These are phyloP conservation scores for Diplosphaera chodatii DNA, from an alignment of 139 green algal genomes.

Conservation along the genomic window DNA sequence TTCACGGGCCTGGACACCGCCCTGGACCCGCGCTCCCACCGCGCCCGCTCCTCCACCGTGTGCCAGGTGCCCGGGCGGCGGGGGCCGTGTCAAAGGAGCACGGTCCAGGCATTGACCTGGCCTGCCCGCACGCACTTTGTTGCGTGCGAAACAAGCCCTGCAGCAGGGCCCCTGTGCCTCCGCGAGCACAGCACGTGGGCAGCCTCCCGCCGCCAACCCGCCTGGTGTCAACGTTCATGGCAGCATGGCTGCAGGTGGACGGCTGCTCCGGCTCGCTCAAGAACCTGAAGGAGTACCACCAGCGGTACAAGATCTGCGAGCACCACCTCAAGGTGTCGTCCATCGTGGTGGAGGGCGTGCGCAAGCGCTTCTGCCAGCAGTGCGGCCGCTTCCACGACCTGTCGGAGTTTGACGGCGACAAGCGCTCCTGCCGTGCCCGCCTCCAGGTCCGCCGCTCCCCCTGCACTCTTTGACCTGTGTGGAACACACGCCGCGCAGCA, in stretches of 20 bases:
- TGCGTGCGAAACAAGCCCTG: too few relatives aligned
- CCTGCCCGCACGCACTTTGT: too few relatives aligned
- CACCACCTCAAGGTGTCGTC: conserved; percentile 19
- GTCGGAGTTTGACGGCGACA: conserved; percentile 76
- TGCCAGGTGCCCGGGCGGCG: not conserved
- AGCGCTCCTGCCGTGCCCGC: conserved; percentile 73
- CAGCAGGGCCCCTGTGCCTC: too few relatives aligned
- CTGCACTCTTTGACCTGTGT: too few relatives aligned
- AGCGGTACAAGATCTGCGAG: conserved; percentile 52
- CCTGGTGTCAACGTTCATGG: too few relatives aligned
- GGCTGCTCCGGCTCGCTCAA: conserved; percentile 53
- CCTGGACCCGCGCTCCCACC: not conserved
- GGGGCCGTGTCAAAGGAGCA: too few relatives aligned
- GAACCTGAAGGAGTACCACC: conserved; percentile 77
- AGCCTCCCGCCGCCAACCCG: too few relatives aligned
- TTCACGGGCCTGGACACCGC: not conserved
- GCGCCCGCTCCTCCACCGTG: not conserved
- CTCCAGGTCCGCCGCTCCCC: conserved; percentile 40
- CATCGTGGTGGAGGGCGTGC: conserved; percentile 22
- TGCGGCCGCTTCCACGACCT: conserved; percentile 87
- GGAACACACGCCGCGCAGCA: too few relatives aligned
- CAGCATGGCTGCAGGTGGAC: conserved; percentile 36
- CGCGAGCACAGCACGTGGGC: too few relatives aligned
- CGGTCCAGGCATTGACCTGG: too few relatives aligned
- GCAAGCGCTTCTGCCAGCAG: conserved; percentile 86